These are phyloP conservation scores for Theobroma cacao DNA, from an alignment of 345 rosid genomes.

Conservation along the genomic window DNA sequence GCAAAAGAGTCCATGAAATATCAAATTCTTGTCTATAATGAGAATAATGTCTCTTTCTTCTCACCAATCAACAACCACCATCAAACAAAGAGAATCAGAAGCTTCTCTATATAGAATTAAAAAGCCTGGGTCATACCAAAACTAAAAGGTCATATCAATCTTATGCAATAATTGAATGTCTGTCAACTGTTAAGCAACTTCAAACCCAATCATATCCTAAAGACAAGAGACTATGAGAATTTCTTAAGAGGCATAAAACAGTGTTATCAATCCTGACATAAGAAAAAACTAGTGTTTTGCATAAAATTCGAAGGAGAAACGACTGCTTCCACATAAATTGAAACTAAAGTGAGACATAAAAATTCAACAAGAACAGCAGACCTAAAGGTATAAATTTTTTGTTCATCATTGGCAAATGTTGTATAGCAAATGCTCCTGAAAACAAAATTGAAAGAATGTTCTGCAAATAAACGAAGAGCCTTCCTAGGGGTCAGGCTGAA, in stretches of 20 bases:
- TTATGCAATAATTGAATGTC: neutral
- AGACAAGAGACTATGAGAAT: neutral
- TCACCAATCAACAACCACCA: neutral
- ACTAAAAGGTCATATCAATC: neutral
- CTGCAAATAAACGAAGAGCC: neutral
- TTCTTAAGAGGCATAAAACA: neutral
- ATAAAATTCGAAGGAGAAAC: neutral
- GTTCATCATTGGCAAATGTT: neutral
- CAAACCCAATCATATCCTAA: neutral
- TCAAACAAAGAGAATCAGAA: neutral
- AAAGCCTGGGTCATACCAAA: neutral
- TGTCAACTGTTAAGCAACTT: neutral
- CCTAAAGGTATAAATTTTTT: neutral
- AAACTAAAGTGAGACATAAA: neutral
- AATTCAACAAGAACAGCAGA: neutral
- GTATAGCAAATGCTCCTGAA: neutral
- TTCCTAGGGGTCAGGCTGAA: neutral
- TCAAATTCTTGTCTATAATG: neutral
- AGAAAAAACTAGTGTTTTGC: neutral
- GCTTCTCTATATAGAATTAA: neutral
- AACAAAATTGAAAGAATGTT: neutral
- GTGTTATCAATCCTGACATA: neutral
- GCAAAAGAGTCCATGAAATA: neutral
- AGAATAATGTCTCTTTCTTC: neutral
- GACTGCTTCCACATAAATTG: neutral